Evolutionary conservation across 1,139 yeast species (phyloP), one percentile per base, ranked within the genome.

Genomic region (Pichia sp.): DNA sequence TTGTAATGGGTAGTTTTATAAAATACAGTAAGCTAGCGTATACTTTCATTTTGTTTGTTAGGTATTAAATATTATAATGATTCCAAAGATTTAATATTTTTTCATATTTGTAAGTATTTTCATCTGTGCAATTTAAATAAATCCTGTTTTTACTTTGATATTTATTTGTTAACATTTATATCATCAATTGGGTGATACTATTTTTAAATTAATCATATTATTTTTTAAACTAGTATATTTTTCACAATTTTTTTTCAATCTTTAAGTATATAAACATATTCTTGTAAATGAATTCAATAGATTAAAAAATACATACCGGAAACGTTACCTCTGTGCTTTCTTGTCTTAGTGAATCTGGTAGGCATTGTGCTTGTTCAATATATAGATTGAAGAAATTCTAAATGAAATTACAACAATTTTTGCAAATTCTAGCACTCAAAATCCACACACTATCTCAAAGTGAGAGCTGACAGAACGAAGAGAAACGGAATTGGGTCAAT

Each of bases 311-410:
- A 84, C 90, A 81, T 84, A 87, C 95, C 95, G 75, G 97, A 89
- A 79, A 93, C 98, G 95, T 95, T 85, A 80, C 99, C 99, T 88
- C 99, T 89, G 87, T 89, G 97, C 85, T 93, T 95, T 88, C 99
- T 90, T 80, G 98, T 93, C 81, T 93, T 90, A 73, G 96, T 87
- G 75, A 88, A 85, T 90, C 99, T 90, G 84, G 99, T 90, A 79
- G 99, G 99, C 99, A 93, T 93, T 77, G 48, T 53, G 49, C 43
- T 45, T 52, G 45, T 42, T 39, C 28, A 41, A 31, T 11, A 16
- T 42, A 31, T 13, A 46, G 29, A 39, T 25, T 39, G 16, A 39
- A 39, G n/a, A 25, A 22, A 13, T 14, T 39, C 18, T 6, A 39
- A 39, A 25, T 18, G 7, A 39, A 39, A 22, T 14, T 14, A 3